Base-by-base conservation (phyloP, 1,284 basidiomycete genomes). In the Boletus austroedulis region DNA sequence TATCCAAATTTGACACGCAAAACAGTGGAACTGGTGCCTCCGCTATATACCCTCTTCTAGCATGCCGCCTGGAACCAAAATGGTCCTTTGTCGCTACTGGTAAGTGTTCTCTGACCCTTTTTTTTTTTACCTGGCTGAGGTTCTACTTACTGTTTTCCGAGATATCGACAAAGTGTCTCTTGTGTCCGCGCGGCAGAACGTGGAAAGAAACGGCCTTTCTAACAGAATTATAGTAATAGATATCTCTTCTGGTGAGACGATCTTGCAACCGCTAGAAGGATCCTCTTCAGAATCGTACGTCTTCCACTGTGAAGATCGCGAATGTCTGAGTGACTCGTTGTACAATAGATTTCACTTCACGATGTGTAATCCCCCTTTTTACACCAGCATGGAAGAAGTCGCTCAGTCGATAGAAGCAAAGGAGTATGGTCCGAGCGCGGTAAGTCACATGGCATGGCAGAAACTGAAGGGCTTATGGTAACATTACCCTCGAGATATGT, bases 341-440 rank as follows among this genome's bases (percentile, higher is more conserved):
- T 12, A 45, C 10, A 10, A 31, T 28, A 77, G 79, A 24, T 84
- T 82, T 71, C 81, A 85, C 58, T 92, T 95, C 64, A 86, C 86
- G 0, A 93, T 98, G 86, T 98, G 95, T 75, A 98, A 98, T 69
- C 96, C 96, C 0, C 95, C 95, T 0, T 98, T 98, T 74, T 98
- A 96, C 69, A 71, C 76, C 15, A 90, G 85, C 53, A 65, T 71
- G 1, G 82, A 85, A 24, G 95, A 98, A 57, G 82, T 95, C 6
- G 64, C 68, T 0, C 72, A 75, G 2, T 85, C 85, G 4, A 82
- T 84, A 1, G 80, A 80, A 21, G 74, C 75, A 8, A 96, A 97
- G 66, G 81, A 81, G 45, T 67, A 77, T 14, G 76, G 75, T 5
- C 85, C 92, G 0, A 85, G 78, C 62, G 87, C 87, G 1, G 92